Conservation (phyloP, 306 rosid genomes). For the Datisca glomerata region DNA sequence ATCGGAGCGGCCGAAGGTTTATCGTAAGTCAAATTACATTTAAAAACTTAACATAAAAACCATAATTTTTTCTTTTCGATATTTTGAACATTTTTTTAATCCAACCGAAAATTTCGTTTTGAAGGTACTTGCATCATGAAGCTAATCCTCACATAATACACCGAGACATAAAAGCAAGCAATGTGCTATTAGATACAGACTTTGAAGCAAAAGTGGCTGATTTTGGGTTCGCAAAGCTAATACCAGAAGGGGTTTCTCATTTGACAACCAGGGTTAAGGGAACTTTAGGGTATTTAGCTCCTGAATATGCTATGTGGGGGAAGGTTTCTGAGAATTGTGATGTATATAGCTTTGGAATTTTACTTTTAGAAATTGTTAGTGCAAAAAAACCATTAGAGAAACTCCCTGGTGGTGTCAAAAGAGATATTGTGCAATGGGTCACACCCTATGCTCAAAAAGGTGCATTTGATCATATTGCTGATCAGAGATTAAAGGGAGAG, state of each 20-base stretch:
- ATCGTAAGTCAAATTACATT: conserved; percentile 40
- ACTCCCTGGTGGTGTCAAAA: conserved; percentile 62
- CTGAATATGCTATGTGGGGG: conserved; percentile 96
- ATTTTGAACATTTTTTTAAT: too few species aligned
- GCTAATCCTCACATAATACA: conserved; percentile 76
- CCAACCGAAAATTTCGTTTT: neutral
- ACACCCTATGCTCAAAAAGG: conserved; percentile 46
- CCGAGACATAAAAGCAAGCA: conserved; percentile 85
- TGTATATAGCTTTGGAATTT: conserved; percentile 80
- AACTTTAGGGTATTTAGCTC: conserved; percentile 86
- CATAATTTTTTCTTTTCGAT: neutral
- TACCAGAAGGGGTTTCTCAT: conserved; percentile 78
- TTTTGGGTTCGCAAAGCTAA: conserved; percentile 84
- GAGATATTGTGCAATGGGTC: conserved; percentile 75
- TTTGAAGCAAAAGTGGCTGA: conserved; percentile 83
- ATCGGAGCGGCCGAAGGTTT: conserved; percentile 84
- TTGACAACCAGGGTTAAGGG: conserved; percentile 81
- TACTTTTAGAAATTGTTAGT: conserved; percentile 57
- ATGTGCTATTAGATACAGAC: conserved; percentile 56
- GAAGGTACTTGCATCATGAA: conserved; percentile 78
- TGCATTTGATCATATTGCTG: conserved; percentile 36
- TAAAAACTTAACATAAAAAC: neutral
- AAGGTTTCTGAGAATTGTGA: conserved; percentile 80
- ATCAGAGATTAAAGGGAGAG: conserved; percentile 46
- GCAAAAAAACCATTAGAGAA: conserved; percentile 79